Base-by-base conservation (phyloP, 148 eudicot species). In the Fagopyrum tataricum region DNA sequence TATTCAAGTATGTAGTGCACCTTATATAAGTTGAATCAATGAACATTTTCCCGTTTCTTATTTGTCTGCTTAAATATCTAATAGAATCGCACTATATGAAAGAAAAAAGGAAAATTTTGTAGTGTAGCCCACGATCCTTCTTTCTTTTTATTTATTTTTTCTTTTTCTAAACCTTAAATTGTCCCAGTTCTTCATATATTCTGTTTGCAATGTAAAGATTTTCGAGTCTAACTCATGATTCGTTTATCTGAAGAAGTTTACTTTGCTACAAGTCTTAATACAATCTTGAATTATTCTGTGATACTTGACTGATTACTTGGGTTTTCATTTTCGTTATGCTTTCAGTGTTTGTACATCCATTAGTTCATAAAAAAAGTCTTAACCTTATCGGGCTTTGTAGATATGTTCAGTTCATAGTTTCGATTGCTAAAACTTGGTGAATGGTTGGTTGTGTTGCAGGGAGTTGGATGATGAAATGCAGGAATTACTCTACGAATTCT, bases 391-490 rank as follows among this genome's bases (percentile, higher is more conserved):
- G 6, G 21, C n/a, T 6, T 5, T 17, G 58, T 52, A 52, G 58
- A 52, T 67, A 12, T 31, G 21, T 67, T 67, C 5, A 67, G 44
- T 39, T 68, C 49, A 20, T 49, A 42, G 14, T 69, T 42, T 6
- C 15, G 31, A 31, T 41, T 48, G 9, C 49, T 42, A 44, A 69
- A 69, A 18, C 74, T 72, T 37, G 74, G 20, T 64, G 69, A 13
- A 64, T 64, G 42, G 14, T 64, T 37, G 74, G 61, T 39, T 75
- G 47, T 61, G n/a, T 75, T 78, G 42, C 93, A 95, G 98, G 87
- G 96, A 90, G 72, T 74, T 95, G 88, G 98, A 95, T 75, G 98
- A 90, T 72, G 75, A 84, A 70, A 85, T 95, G 75, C 98, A 95
- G 80, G 56, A 84, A 52, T 85, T 88, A 4, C 91, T 95, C 12